Evolutionary conservation across 108 stramenopile genomes (phyloP), one percentile per base, ranked within the genome.

Genomic region (Nannochloropsis gaditana): DNA sequence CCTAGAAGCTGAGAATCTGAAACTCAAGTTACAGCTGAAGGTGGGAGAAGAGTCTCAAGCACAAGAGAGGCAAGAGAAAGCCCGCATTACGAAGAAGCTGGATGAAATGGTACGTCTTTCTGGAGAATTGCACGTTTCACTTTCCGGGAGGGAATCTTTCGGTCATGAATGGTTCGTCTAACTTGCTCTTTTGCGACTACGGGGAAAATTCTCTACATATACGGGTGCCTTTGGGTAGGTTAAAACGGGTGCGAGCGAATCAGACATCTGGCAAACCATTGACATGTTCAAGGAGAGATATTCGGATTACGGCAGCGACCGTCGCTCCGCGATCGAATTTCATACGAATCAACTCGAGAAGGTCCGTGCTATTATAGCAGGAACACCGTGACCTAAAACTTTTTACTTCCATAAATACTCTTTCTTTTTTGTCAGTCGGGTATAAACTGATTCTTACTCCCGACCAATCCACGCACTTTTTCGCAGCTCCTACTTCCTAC

Each of bases 1-100:
- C 21, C 84, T 95, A 42, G 96, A 97, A 87, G 92, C 90, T 45
- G 96, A 96, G 80, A 97, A 97, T 87, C 89, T 97, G n/a, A 83
- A 94, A 79, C 87, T 97, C 45, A 87, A 95, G 15, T 87, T 97
- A 41, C 93, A 95, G 86, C 89, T 97, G 43, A 93, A 94, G 89
- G 59, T 89, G 11, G 88, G 88, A 45, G 88, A 89, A 79, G 88
- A 89, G 82, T 83, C 85, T 42, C 82, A 85, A 45, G 88, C 82
- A 11, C 82, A 45, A 79, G 88, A 89, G 44, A 50, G 83, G 42
- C 42, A 44, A 19, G 88, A 89, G 79, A 89, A 85, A 43, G 50
- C 21, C 43, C 82, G 80, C 82, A 85, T 89, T 43, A 85, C 85
- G 73, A 21, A 45, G 2, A n/a, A 79, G 41, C 83, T 89, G 73